Percentiles rank a stretch among this genome's conserved stretches.
Evolutionary conservation across 371 early-diverging fungal species (phyloP).

Genomic region (Rhizopus sp.): DNA sequence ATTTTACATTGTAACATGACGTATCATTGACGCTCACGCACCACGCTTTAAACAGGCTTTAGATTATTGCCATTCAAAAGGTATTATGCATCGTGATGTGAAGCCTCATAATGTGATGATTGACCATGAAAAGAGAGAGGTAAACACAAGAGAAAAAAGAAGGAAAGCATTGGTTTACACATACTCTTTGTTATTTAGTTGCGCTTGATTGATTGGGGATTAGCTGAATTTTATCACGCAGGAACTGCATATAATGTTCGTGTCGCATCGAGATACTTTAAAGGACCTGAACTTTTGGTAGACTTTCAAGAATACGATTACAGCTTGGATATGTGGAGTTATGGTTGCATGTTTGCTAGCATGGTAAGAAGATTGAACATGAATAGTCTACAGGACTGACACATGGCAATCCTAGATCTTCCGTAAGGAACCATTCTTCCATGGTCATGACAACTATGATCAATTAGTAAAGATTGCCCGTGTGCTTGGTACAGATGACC

Average conservation of each 20-base stretch:
- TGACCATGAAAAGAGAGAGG: constrained; percentile 90
- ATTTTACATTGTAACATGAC: neutral
- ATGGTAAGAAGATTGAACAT: constrained; percentile 50
- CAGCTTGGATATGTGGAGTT: constrained; percentile 99
- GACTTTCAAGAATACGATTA: constrained; percentile 98
- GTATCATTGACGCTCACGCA: neutral
- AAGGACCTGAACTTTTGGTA: constrained; percentile 98
- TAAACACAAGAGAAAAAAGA: constrained; percentile 31
- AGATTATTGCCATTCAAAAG: constrained; percentile 98
- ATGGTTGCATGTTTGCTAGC: constrained; percentile 99
- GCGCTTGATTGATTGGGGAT: constrained; percentile 99
- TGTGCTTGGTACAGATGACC: constrained; percentile 93
- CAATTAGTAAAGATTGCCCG: constrained; percentile 98
- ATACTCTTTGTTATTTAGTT: constrained; percentile 51
- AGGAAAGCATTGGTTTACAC: constrained; percentile 6
- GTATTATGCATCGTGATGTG: constrained; percentile 99
- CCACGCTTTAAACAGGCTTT: constrained; percentile 67
- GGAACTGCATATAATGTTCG: constrained; percentile 97
- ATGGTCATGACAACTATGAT: constrained; percentile 97
- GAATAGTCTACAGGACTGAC: neutral
- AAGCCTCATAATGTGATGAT: constrained; percentile 99
- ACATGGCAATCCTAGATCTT: constrained; percentile 73
- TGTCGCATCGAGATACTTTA: constrained; percentile 98
- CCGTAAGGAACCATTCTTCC: constrained; percentile 99
- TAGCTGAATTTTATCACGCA: constrained; percentile 99